Base-by-base conservation (phyloP, 257 asterid species). In the Anisodus acutangulus region DNA sequence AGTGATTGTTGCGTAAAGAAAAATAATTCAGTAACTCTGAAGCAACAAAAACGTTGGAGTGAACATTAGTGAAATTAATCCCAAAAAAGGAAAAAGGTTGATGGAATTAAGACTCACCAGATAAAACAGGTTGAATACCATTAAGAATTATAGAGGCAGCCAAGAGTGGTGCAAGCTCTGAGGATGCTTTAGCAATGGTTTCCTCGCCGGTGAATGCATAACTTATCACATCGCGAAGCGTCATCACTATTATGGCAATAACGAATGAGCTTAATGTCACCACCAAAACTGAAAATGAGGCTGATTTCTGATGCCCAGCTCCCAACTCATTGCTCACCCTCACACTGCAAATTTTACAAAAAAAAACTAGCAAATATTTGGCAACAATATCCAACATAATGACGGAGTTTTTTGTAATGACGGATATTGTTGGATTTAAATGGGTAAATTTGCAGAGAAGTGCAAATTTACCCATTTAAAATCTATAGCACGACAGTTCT, bases 61-160 rank as follows among this genome's bases (percentile, higher is more conserved):
- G 7, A 68, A 3, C 10, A 67, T 13, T 35, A 5, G n/a, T 15
- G 53, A 68, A 67, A 35, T 11, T 1, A 67, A 35, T 8, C 49
- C 74, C 3, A 6, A 2, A 31, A 6, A 15, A 15, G 41, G 78
- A 39, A 15, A 69, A 69, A 22, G 78, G 59, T 19, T 47, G 80
- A 11, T 19, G 7, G 58, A 74, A 3, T 22, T 22, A 41, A 41
- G 22, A 51, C 31, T 83, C 54, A 87, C 91, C 91, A 2, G 91
- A 89, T 3, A 89, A 67, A 74, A 89, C 90, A 3, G 91, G 90
- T 13, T 89, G 91, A 79, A 89, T 62, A 58, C 91, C 89, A 16
- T 87, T 87, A 22, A 89, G 91, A 26, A 85, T 10, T 45, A 89
- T 80, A 11, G 87, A 43, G 60, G 85, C 26, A 9, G 90, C 87